Evolutionary conservation across 2,329 filamentous ascomycete genomes (phyloP).

Genomic region (Orbilia javanica): DNA sequence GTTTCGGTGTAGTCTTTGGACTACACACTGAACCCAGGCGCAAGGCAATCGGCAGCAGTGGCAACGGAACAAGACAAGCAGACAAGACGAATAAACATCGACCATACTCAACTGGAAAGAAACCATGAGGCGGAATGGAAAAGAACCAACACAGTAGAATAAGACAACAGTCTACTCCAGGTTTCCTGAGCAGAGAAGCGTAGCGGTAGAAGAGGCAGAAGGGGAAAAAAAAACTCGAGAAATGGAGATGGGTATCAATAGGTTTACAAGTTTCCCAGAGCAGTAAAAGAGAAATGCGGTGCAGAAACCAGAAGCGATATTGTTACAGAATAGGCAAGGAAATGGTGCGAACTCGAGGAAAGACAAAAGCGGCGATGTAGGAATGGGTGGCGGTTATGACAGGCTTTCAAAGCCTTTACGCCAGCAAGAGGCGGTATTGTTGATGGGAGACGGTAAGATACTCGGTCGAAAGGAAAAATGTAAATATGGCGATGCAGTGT

Average conservation of each 20-base stretch:
- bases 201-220: background rate
- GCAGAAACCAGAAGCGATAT: conserved; percentile 25
- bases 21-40: conserved; percentile 1
- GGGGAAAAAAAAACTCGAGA: background rate
- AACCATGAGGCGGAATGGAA: background rate
- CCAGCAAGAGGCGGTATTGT: background rate
- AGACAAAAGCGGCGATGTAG: background rate
- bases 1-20: conserved; percentile 12
- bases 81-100: conserved; percentile 17
- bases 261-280: conserved; percentile 42
- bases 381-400: background rate
- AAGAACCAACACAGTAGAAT: conserved; percentile 12
- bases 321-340: conserved; percentile 44
- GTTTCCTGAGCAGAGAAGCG: conserved; percentile 8
- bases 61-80: background rate
- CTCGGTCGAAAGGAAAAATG: background rate
- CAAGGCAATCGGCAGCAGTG: conserved; percentile 11
- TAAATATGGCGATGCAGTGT: conserved; percentile 30
- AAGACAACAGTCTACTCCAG: conserved; percentile 10
- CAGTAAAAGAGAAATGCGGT: conserved; percentile 17
- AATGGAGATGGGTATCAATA: conserved; percentile 54
- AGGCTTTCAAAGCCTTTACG: conserved; percentile 51
- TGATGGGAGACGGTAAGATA: conserved; percentile 15
- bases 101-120: conserved; percentile 12
- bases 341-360: conserved; percentile 2